These are phyloP conservation scores for Ophiostoma sp. DNA, from an alignment of 2,329 filamentous ascomycete genomes.

Conservation along the genomic window DNA sequence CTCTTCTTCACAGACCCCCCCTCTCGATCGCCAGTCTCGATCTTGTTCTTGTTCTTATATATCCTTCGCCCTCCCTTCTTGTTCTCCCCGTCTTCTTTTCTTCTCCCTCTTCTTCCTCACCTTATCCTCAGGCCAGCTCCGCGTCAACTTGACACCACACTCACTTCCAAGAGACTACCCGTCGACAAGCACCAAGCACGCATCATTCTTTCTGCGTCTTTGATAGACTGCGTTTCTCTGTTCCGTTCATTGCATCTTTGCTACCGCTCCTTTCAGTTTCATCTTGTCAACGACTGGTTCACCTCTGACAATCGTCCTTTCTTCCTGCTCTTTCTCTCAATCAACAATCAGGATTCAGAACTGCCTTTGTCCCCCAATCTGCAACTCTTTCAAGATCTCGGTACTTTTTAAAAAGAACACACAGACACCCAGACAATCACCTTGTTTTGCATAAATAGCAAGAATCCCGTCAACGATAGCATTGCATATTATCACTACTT, in stretches of 20 bases:
- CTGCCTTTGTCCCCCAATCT: not conserved
- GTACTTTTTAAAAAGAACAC: not conserved
- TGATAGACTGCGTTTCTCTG: constrained; percentile 42
- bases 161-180: constrained; percentile 25
- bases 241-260: constrained; percentile 22
- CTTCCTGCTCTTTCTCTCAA: constrained; percentile 15
- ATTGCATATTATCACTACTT: not conserved
- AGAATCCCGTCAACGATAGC: constrained; percentile 3
- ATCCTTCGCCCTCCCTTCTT: not conserved
- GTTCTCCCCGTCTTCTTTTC: constrained; percentile 14
- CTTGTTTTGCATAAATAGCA: constrained; percentile 14
- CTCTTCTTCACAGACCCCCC: constrained; percentile 15
- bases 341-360: constrained; percentile 9
- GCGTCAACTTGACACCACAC: constrained; percentile 18
- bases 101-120: not conserved
- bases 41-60: constrained; percentile 9
- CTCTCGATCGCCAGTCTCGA: constrained; percentile 25
- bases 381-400: constrained; percentile 5
- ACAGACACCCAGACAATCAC: not conserved
- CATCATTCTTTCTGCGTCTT: constrained; percentile 46
- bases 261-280: constrained; percentile 15
- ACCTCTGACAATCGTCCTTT: constrained; percentile 15
- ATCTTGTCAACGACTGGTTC: constrained; percentile 22
- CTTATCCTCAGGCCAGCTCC: constrained; percentile 17
- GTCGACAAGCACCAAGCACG: constrained; percentile 30